These are phyloP conservation scores for Leptographium radiaticola DNA, from an alignment of 2,329 filamentous ascomycete genomes.

Conservation along the genomic window DNA sequence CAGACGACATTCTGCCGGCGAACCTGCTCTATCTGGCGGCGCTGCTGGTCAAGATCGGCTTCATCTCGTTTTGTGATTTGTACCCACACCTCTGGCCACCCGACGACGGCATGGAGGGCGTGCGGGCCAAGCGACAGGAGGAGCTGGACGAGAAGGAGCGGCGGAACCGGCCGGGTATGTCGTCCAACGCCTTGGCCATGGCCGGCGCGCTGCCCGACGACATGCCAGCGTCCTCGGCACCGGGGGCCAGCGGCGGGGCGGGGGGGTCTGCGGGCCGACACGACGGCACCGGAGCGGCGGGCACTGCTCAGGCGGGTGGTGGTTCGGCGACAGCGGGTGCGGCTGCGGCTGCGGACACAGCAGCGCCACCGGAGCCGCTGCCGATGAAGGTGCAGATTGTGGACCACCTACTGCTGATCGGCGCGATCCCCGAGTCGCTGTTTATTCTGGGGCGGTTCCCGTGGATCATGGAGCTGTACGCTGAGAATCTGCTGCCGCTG, in stretches of 20 bases:
- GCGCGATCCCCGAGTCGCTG: constrained; percentile 81
- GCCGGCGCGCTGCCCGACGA: constrained; percentile 83
- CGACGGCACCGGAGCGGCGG: constrained; percentile 24
- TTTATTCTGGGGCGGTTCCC: constrained; percentile 81
- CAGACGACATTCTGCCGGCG: constrained; percentile 70
- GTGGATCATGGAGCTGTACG: constrained; percentile 78
- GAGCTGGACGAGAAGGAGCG: constrained; percentile 70
- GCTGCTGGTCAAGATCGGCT: constrained; percentile 90
- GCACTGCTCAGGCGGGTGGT: constrained; percentile 24
- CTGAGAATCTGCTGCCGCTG: constrained; percentile 58
- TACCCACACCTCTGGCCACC: constrained; percentile 84
- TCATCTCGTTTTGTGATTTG: constrained; percentile 81
- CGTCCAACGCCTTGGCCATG: constrained; percentile 72
- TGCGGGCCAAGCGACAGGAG: constrained; percentile 57
- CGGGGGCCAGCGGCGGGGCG: background rate
- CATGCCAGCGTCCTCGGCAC: constrained; percentile 26
- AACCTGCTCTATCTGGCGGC: constrained; percentile 89
- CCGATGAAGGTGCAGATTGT: constrained; percentile 84
- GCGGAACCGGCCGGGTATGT: constrained; percentile 54
- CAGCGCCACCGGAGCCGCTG: constrained; percentile 52
- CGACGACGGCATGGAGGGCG: constrained; percentile 68
- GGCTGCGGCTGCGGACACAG: constrained; percentile 22
- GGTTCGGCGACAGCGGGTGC: constrained; percentile 41
- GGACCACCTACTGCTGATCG: constrained; percentile 76
- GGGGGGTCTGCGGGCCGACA: constrained; percentile 34